Evolutionary conservation across 768 basidiomycete species (phyloP), one percentile per base, ranked within the genome.

Genomic region (Paxillus ammoniavirescens): DNA sequence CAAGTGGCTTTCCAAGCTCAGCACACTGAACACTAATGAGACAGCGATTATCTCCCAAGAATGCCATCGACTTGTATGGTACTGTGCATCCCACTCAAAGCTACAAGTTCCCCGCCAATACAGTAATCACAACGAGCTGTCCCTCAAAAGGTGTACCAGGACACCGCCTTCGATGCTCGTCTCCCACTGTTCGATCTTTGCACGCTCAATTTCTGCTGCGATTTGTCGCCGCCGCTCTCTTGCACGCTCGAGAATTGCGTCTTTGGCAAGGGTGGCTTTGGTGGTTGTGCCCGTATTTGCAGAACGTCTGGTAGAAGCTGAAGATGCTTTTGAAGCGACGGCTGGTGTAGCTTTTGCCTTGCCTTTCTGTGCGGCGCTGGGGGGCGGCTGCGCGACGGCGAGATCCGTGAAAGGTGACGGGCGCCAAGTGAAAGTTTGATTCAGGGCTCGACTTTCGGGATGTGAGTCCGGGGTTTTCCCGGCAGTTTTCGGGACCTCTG

Each of bases 111-210:
- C 26, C 13, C 2, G 8, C 12, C 13, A 4, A 12, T 14, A 14
- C 35, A 35, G 12, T 12, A 43, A 36, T 57, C 21, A 55, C 23
- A 37, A 47, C 15, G 52, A 41, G 13, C 26, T 40, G 47, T 73
- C 69, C 65, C 71, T 81, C 57, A 61, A 59, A 42, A 86, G 64
- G 56, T 82, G 75, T 36, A 74, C 64, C 54, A 88, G 69, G 48
- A 78, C 82, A n/a, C 83, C 86, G 61, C 83, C 80, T 68, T 89
- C 87, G 47, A 89, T 76, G 38, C 81, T 83, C 47, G 78, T 77
- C 70, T 89, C 87, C 89, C 89, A 90, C 52, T 90, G 67, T 61
- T 86, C 82, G 28, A 81, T 74, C 62, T 85, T 86, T 21, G 83
- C 80, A 49, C 71, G 73, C 46, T 83, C 77, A 42, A 91, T 69